phyloP scores from a whole-genome alignment of 2,329 filamentous ascomycete species.

The Tolypocladium nubicola region DNA sequence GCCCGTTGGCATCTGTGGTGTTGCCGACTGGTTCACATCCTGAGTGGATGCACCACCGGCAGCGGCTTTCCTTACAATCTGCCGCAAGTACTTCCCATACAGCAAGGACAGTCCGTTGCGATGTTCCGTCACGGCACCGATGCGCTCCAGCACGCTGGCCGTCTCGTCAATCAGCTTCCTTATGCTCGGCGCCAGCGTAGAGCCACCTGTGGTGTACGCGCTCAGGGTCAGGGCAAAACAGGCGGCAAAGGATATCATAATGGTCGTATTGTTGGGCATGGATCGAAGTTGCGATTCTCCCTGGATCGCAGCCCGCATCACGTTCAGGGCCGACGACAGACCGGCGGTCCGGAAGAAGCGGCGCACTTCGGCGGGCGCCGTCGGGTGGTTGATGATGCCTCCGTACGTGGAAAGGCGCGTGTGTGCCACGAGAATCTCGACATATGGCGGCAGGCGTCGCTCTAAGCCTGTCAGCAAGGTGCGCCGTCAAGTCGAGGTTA shows the following conservation, averaged over 20 bases:
- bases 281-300: slow-evolving; percentile 59
- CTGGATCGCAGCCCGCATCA: slow-evolving; percentile 63
- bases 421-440: slow-evolving; percentile 64
- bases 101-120: slow-evolving; percentile 52
- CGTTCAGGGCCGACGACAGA: slow-evolving; percentile 62
- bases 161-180: slow-evolving; percentile 57
- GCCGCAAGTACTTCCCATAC: slow-evolving; percentile 35
- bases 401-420: slow-evolving; percentile 66
- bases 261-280: slow-evolving; percentile 70
- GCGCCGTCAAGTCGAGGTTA: not conserved
- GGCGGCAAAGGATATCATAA: slow-evolving; percentile 69
- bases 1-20: slow-evolving; percentile 7
- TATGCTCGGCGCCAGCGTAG: slow-evolving; percentile 51
- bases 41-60: slow-evolving; percentile 1
- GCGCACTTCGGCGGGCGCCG: slow-evolving; percentile 58
- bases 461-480: slow-evolving; percentile 10
- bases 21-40: not conserved
- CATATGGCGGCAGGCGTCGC: slow-evolving; percentile 55
- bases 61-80: slow-evolving; percentile 28
- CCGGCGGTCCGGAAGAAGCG: slow-evolving; percentile 64
- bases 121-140: slow-evolving; percentile 55
- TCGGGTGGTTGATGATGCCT: slow-evolving; percentile 64
- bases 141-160: slow-evolving; percentile 56
- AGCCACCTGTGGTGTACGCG: slow-evolving; percentile 45
- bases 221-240: slow-evolving; percentile 58